Conservation (phyloP, 495 filamentous ascomycete genomes). For the Letharia columbiana region DNA sequence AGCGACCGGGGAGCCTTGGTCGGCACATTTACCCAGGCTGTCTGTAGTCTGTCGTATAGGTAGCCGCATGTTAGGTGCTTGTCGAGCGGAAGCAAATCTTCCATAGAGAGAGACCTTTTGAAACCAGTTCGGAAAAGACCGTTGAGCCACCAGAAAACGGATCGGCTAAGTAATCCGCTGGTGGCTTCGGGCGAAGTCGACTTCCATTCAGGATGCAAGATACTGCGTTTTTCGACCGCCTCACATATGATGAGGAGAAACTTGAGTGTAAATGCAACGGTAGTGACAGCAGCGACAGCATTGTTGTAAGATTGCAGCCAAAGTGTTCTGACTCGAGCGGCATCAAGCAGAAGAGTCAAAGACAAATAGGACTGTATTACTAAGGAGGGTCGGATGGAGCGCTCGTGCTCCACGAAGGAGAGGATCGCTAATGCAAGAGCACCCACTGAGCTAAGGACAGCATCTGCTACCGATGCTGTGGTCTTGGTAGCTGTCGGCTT, state of each 20-base stretch:
- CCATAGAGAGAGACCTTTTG: slow-evolving; percentile 33
- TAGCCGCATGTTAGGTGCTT: slow-evolving; percentile 36
- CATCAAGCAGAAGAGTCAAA: slow-evolving; percentile 51
- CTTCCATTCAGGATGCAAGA: slow-evolving; percentile 38
- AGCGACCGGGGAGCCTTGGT: slow-evolving; percentile 35
- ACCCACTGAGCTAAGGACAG: slow-evolving; percentile 37
- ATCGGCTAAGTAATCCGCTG: slow-evolving; percentile 42
- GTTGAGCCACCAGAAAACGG: slow-evolving; percentile 54
- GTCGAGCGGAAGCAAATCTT: slow-evolving; percentile 42
- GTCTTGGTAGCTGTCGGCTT: slow-evolving; percentile 31
- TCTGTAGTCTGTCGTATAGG: slow-evolving; percentile 33
- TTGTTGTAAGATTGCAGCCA: slow-evolving; percentile 42
- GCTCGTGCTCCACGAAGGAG: slow-evolving; percentile 50
- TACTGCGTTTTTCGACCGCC: slow-evolving; percentile 42
- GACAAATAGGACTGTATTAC: slow-evolving; percentile 54
- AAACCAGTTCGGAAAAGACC: slow-evolving; percentile 45
- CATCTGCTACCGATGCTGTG: slow-evolving; percentile 40
- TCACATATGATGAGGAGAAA: slow-evolving; percentile 45
- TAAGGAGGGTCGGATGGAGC: slow-evolving; percentile 48
- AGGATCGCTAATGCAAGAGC: slow-evolving; percentile 37
- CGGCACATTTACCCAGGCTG: slow-evolving; percentile 31
- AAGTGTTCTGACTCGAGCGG: slow-evolving; percentile 46
- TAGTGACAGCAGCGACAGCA: slow-evolving; percentile 41
- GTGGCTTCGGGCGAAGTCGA: slow-evolving; percentile 52
- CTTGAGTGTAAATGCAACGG: slow-evolving; percentile 40